phyloP scores from a whole-genome alignment of 2,329 filamentous ascomycete species.

The Fusarium nodosum region DNA sequence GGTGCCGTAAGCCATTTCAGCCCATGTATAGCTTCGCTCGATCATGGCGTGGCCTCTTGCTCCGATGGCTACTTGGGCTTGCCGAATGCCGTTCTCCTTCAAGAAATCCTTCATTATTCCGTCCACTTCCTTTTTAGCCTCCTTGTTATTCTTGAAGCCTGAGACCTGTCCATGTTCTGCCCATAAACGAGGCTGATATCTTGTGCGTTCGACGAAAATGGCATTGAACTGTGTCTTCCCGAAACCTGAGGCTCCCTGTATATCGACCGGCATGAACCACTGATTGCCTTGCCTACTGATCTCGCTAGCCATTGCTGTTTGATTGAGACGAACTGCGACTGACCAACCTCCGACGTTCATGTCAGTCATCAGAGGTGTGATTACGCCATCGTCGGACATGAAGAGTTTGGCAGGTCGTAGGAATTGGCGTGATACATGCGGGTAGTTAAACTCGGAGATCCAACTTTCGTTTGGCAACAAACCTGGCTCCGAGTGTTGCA shows the following conservation, averaged over 20 bases:
- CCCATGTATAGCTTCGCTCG: conserved; percentile 40
- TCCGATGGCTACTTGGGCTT: conserved; percentile 36
- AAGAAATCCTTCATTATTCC: conserved; percentile 27
- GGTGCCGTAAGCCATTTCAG: conserved; percentile 28
- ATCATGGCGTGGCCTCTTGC: conserved; percentile 21
- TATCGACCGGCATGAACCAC: conserved; percentile 24
- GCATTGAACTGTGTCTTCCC: conserved; percentile 22
- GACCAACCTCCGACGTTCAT: conserved; percentile 29
- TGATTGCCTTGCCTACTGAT: neutral
- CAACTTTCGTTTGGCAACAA: neutral
- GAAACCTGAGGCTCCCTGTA: conserved; percentile 25
- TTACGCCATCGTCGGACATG: conserved; percentile 35
- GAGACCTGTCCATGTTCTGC: neutral
- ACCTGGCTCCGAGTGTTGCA: neutral
- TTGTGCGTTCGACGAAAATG: conserved; percentile 26
- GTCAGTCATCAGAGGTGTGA: conserved; percentile 38
- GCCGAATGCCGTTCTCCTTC: conserved; percentile 34
- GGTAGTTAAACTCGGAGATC: neutral
- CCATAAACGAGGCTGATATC: conserved; percentile 22
- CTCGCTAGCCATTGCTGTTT: neutral
- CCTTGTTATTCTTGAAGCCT: conserved; percentile 3
- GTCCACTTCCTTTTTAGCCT: conserved; percentile 10
- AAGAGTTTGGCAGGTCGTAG: conserved; percentile 30
- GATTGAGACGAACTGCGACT: conserved; percentile 10
- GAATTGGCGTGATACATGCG: conserved; percentile 25